phyloP scores from a whole-genome alignment of 257 asterid genomes.

The Scutellaria baicalensis region DNA sequence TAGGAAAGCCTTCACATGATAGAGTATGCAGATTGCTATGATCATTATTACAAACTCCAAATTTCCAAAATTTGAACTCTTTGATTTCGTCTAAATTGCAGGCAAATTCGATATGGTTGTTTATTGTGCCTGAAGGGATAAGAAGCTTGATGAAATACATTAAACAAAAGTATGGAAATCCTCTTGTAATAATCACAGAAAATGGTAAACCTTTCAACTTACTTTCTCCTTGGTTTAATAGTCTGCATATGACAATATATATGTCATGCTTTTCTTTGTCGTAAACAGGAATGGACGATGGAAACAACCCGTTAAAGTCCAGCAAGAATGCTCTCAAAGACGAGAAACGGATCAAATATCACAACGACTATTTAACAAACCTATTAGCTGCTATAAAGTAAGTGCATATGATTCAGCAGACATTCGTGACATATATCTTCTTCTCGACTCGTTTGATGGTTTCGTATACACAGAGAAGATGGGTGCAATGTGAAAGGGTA shows the following conservation, averaged over 20 bases:
- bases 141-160: constrained; percentile 80
- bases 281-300: constrained; percentile 87
- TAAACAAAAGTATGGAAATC: constrained; percentile 59
- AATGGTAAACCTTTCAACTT: constrained; percentile 41
- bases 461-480: constrained; percentile 49
- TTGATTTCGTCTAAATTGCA: constrained; percentile 14
- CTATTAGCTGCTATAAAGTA: constrained; percentile 66
- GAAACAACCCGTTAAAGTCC: constrained; percentile 35
- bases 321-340: constrained; percentile 49
- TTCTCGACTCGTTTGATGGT: too few relatives aligned
- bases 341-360: constrained; percentile 68
- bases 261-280: too few relatives aligned
- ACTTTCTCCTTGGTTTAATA: neutral
- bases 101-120: constrained; percentile 87
- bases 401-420: neutral
- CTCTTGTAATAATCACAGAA: constrained; percentile 67
- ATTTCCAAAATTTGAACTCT: neutral
- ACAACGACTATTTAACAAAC: constrained; percentile 59
- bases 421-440: neutral
- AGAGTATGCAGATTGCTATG: constrained; percentile 9
- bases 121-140: constrained; percentile 75
- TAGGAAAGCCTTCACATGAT: constrained; percentile 23
- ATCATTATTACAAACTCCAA: neutral
- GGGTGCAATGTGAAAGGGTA: constrained; percentile 89
- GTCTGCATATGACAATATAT: neutral